Conservation (phyloP, 2,329 filamentous ascomycete species). For the Colletotrichum tamarilloi region DNA sequence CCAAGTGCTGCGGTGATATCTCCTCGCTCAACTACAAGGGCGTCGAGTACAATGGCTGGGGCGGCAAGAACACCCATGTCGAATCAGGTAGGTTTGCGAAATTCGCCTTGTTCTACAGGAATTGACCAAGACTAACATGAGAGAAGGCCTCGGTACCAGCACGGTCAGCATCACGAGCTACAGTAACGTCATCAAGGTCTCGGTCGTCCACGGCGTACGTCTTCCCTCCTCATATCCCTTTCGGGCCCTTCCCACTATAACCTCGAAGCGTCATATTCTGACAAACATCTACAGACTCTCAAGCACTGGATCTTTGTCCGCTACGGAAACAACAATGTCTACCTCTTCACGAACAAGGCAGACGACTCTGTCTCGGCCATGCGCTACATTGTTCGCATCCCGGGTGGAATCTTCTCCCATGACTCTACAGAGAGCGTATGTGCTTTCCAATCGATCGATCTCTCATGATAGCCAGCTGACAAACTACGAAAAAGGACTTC, state of each 20-base stretch:
- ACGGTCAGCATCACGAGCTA: constrained; percentile 44
- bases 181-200: constrained; percentile 48
- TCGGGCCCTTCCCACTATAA: not conserved
- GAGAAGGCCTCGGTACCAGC: constrained; percentile 43
- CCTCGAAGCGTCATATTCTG: not conserved
- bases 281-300: not conserved
- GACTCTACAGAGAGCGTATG: constrained; percentile 37
- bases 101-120: no score
- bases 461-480: not conserved
- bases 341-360: constrained; percentile 56
- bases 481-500: constrained; percentile 38
- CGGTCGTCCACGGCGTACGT: constrained; percentile 43
- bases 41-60: constrained; percentile 45
- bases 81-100: constrained; percentile 31
- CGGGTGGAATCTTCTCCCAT: constrained; percentile 44
- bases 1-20: constrained; percentile 48
- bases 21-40: constrained; percentile 47
- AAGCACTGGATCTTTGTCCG: constrained; percentile 40
- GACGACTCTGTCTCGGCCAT: constrained; percentile 51
- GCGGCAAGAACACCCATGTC: constrained; percentile 45
- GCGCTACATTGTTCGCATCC: constrained; percentile 50
- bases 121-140: not conserved
- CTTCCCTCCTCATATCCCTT: not conserved
- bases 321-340: constrained; percentile 51
- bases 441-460: not conserved